Conservation (phyloP, 1,284 basidiomycete genomes). For the Cryptococcus sp. region DNA sequence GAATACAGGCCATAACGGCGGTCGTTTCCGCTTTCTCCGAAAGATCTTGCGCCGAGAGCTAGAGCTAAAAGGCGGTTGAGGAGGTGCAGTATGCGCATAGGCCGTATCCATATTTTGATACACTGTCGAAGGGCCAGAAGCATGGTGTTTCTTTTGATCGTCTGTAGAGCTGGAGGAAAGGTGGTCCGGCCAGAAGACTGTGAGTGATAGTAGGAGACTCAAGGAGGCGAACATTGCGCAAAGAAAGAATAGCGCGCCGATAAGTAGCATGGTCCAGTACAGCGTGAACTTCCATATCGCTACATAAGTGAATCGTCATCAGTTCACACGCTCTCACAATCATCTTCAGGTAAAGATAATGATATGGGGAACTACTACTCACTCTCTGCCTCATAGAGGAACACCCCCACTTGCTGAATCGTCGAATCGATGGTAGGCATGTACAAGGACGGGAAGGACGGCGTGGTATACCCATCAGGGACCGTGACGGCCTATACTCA, state of each 20-base stretch:
- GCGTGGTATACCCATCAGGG: constrained; percentile 42
- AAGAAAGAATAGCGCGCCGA: constrained; percentile 67
- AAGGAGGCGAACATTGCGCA: constrained; percentile 70
- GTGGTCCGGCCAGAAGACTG: constrained; percentile 51
- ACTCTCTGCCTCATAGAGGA: constrained; percentile 54
- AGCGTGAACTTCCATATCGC: constrained; percentile 80
- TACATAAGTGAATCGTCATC: constrained; percentile 38
- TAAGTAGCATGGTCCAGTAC: constrained; percentile 78
- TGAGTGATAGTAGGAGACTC: constrained; percentile 65
- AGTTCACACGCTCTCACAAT: no score
- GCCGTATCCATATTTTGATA: neutral
- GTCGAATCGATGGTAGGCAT: constrained; percentile 53
- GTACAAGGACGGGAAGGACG: constrained; percentile 59
- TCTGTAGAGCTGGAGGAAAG: neutral
- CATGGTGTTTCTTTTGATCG: neutral
- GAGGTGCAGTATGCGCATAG: neutral
- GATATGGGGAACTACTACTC: constrained; percentile 12
- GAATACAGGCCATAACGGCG: constrained; percentile 42
- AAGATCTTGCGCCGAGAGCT: neutral
- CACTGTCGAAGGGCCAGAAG: neutral
- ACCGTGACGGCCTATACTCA: constrained; percentile 18
- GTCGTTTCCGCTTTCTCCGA: constrained; percentile 22
- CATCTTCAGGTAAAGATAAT: no score
- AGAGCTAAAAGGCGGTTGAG: neutral
- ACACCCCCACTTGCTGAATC: constrained; percentile 33